Evolutionary conservation across 495 filamentous ascomycete species (phyloP).

Genomic region (Pseudotulostoma volvatum): DNA sequence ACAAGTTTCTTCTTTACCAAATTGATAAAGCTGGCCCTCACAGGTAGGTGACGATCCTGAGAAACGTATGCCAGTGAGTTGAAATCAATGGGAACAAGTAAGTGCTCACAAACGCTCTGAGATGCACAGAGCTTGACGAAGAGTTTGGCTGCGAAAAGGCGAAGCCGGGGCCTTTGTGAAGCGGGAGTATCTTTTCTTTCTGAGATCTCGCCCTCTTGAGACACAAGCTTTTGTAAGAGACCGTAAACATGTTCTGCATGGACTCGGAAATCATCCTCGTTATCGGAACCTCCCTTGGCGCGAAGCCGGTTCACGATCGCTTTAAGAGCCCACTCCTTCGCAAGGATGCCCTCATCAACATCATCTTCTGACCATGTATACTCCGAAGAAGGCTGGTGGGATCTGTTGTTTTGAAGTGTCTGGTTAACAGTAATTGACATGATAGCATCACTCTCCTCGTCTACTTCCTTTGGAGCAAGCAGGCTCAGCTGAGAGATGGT

Average conservation of each 20-base stretch:
- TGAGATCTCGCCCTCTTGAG: constrained; percentile 60
- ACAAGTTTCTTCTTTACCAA: constrained; percentile 75
- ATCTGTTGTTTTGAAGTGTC: constrained; percentile 54
- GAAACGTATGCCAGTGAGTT: constrained; percentile 61
- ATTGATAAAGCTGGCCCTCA: constrained; percentile 61
- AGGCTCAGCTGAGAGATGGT: constrained; percentile 71
- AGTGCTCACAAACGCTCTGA: constrained; percentile 53
- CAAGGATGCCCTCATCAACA: constrained; percentile 62
- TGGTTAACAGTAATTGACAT: constrained; percentile 62
- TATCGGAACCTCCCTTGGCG: constrained; percentile 38
- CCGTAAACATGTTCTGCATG: constrained; percentile 54
- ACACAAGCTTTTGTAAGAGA: constrained; percentile 58
- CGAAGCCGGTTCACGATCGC: constrained; percentile 76
- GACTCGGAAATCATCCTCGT: constrained; percentile 41
- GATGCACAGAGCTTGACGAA: constrained; percentile 67
- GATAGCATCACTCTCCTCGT: constrained; percentile 58
- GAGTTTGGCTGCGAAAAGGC: constrained; percentile 65
- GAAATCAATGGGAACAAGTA: constrained; percentile 56
- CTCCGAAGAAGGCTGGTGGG: constrained; percentile 26
- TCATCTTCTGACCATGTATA: constrained; percentile 53
- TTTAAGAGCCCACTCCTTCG: constrained; percentile 79
- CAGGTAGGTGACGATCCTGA: constrained; percentile 58
- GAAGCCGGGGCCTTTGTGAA: constrained; percentile 56
- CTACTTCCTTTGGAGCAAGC: constrained; percentile 54
- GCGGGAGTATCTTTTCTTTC: constrained; percentile 57